A percentile compares a stretch with the other conserved stretches of the same genome.
Conservation (phyloP, 2,329 filamentous ascomycete species). For the Lachnellula cervina region DNA sequence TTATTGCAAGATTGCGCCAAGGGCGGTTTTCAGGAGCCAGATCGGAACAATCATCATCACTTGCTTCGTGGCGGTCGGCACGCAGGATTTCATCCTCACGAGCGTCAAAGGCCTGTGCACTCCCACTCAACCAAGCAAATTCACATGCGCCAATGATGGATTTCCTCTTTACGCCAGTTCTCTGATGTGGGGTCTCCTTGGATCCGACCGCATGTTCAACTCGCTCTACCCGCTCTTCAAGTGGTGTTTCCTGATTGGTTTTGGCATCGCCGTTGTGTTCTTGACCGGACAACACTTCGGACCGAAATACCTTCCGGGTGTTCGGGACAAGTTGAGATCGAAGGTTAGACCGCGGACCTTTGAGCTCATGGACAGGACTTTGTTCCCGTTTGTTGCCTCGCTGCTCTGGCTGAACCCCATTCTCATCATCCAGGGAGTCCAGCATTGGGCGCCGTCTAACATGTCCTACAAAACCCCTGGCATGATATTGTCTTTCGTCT, state of each 20-base stretch:
- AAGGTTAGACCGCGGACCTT: constrained; percentile 32
- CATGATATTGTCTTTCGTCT: constrained; percentile 38
- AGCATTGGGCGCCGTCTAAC: constrained; percentile 41
- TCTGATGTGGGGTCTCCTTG: constrained; percentile 36
- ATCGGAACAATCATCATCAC: constrained; percentile 42
- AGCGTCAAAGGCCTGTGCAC: constrained; percentile 31
- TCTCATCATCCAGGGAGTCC: constrained; percentile 38
- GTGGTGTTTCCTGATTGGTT: constrained; percentile 42
- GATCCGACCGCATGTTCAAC: constrained; percentile 37
- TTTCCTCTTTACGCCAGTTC: constrained; percentile 31
- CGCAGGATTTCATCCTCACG: constrained; percentile 37
- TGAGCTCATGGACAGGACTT: constrained; percentile 32
- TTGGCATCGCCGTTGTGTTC: constrained; percentile 35
- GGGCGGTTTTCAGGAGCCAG: constrained; percentile 38
- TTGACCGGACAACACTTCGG: constrained; percentile 31
- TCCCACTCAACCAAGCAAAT: constrained; percentile 11
- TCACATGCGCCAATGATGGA: constrained; percentile 24
- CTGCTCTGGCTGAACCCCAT: constrained; percentile 40
- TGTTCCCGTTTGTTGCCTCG: constrained; percentile 37
- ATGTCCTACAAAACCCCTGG: constrained; percentile 41
- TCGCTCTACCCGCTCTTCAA: constrained; percentile 39
- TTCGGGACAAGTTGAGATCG: constrained; percentile 31
- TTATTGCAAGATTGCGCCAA: constrained; percentile 39
- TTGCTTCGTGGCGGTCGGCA: constrained; percentile 38
- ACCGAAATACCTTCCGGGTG: constrained; percentile 33